Conservation (phyloP, 2,329 filamentous ascomycete genomes). For the Hypoxylon sp. region DNA sequence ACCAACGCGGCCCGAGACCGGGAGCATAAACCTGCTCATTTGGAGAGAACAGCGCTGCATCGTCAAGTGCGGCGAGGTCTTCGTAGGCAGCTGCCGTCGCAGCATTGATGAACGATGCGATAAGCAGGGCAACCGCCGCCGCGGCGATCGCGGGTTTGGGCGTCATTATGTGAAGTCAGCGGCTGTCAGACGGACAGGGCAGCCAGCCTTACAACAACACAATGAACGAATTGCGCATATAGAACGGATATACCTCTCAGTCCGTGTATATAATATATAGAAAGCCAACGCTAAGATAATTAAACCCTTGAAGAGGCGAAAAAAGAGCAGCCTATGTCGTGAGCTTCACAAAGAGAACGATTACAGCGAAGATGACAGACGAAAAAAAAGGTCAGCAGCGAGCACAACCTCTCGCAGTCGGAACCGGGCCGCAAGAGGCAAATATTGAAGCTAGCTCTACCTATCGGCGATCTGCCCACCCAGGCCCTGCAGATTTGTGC, state of each 20-base stretch:
- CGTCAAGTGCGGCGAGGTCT: conserved; percentile 27
- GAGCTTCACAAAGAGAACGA: conserved; percentile 5
- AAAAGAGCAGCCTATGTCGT: conserved; percentile 1
- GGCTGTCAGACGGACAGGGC: conserved; percentile 20
- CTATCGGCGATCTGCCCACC: conserved; percentile 41
- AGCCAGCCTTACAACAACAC: conserved; percentile 22
- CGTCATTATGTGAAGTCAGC: conserved; percentile 31
- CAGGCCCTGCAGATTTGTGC: conserved; percentile 29
- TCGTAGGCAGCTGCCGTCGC: conserved; percentile 7
- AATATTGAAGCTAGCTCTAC: conserved; percentile 35
- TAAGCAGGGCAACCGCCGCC: conserved; percentile 10
- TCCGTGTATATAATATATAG: background rate
- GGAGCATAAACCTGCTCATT: conserved; percentile 14
- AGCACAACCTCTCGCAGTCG: conserved; percentile 22
- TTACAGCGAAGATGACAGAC: conserved; percentile 7
- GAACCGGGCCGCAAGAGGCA: conserved; percentile 10
- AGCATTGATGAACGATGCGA: conserved; percentile 14
- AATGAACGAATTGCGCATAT: conserved; percentile 23
- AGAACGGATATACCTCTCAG: conserved; percentile 5
- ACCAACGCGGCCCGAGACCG: conserved; percentile 47
- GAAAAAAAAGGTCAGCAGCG: conserved; percentile 29
- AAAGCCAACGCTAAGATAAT: conserved; percentile 4
- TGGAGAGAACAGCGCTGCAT: conserved; percentile 36
- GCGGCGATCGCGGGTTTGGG: background rate
- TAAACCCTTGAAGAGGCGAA: background rate